Evolutionary conservation across 2,329 filamentous ascomycete genomes (phyloP).

Genomic region (Colletotrichum nymphaeae): DNA sequence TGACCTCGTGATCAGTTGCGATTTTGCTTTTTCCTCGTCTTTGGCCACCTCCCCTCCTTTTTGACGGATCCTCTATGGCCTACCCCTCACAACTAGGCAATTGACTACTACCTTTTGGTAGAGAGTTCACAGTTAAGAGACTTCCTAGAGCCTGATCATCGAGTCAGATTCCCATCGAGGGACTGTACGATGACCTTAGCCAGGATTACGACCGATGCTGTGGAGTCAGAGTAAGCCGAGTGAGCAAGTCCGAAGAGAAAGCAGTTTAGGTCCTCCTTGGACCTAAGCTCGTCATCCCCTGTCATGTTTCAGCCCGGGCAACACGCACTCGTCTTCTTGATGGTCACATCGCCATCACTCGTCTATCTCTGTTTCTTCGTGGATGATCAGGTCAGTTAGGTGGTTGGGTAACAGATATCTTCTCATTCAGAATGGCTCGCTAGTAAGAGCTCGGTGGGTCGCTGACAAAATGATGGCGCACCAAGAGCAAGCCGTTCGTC

Average conservation of each 20-base stretch:
- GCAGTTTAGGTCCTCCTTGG: neutral
- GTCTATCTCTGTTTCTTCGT: neutral
- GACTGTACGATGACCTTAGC: neutral
- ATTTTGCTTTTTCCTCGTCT: slow-evolving; percentile 17
- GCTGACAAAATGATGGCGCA: neutral
- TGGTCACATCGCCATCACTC: slow-evolving; percentile 5
- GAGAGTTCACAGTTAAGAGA: neutral
- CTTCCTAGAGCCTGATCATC: neutral
- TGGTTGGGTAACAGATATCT: neutral
- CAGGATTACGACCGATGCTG: neutral
- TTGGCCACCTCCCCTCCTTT: neutral
- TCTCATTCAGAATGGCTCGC: slow-evolving; percentile 10
- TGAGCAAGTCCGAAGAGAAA: slow-evolving; percentile 17
- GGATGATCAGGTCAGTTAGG: neutral
- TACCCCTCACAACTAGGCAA: neutral
- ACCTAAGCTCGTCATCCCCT: slow-evolving; percentile 1
- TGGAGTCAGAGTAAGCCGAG: neutral
- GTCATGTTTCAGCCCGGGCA: slow-evolving; percentile 25
- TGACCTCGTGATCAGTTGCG: slow-evolving; percentile 20
- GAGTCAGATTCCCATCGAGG: slow-evolving; percentile 10
- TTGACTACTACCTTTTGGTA: neutral
- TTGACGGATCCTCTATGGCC: neutral
- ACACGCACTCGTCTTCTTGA: neutral
- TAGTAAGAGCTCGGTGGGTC: slow-evolving; percentile 9
- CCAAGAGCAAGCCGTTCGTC: neutral